A percentile compares a stretch with the other conserved stretches of the same genome.
Conservation (phyloP, 352 stramenopile species). For the Pythium oligandrum region DNA sequence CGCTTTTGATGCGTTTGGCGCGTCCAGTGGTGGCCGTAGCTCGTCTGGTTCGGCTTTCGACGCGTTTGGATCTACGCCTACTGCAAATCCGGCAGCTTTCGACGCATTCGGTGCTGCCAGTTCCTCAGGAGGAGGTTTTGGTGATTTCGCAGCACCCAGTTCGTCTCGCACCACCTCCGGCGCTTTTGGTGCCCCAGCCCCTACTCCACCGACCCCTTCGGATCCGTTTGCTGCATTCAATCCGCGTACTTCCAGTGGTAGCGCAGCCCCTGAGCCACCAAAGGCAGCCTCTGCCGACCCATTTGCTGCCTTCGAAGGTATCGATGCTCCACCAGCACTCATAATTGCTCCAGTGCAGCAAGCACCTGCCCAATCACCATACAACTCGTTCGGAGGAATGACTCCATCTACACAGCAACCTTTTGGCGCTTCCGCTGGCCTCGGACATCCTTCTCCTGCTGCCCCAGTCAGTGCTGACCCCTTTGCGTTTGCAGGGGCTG, state of each 20-base stretch:
- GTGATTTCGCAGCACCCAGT: background rate
- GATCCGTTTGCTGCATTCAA: constrained; percentile 43
- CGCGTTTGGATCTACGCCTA: constrained; percentile 18
- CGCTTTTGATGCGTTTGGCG: constrained; percentile 34
- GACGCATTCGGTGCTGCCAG: constrained; percentile 5
- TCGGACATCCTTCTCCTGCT: too few species aligned
- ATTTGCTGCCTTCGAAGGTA: constrained; percentile 50
- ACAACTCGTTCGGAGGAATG: constrained; percentile 14
- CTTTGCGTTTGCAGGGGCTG: constrained; percentile 38
- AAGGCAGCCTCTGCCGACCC: constrained; percentile 9
- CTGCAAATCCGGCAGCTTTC: constrained; percentile 4
- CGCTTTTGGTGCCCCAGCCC: constrained; percentile 4
- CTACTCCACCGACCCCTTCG: constrained; percentile 6
- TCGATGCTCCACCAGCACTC: constrained; percentile 20
- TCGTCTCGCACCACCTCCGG: constrained; percentile 15
- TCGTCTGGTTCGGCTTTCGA: constrained; percentile 12
- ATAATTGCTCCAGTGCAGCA: background rate
- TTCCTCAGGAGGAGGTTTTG: constrained; percentile 1
- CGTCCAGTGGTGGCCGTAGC: constrained; percentile 3
- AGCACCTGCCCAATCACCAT: constrained; percentile 4
- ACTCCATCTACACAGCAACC: background rate
- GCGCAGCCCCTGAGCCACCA: constrained; percentile 8
- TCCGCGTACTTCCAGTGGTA: constrained; percentile 15
- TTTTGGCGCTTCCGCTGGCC: too few species aligned
- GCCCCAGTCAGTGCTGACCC: constrained; percentile 23